Percentiles rank a stretch among this genome's conserved stretches.
phyloP scores from a whole-genome alignment of 345 rosid species.

The Eucalyptus regnans region DNA sequence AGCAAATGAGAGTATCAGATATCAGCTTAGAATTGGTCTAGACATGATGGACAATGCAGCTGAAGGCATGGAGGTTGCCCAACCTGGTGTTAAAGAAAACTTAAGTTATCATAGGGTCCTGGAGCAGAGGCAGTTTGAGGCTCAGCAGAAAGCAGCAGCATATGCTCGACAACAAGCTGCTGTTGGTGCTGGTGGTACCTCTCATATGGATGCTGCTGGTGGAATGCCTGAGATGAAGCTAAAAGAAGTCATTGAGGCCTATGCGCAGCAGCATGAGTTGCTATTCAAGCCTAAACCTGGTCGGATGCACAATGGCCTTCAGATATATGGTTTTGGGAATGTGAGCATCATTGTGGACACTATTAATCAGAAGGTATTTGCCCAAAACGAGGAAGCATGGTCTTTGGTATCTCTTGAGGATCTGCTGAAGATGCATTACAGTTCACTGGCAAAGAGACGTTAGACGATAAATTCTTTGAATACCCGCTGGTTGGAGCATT shows the following conservation, averaged over 20 bases:
- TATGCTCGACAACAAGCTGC: conserved; percentile 32
- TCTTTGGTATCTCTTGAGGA: conserved; percentile 54
- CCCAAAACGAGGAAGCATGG: conserved; percentile 70
- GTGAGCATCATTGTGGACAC: conserved; percentile 63
- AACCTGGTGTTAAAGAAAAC: conserved; percentile 66
- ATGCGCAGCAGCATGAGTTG: conserved; percentile 75
- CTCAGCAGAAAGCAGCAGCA: conserved; percentile 51
- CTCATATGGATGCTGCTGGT: conserved; percentile 21
- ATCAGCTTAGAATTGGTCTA: conserved; percentile 60
- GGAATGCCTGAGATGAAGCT: conserved; percentile 36
- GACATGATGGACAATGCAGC: conserved; percentile 74
- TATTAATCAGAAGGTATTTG: conserved; percentile 53
- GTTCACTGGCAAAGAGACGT: conserved; percentile 31
- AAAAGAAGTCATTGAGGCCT: conserved; percentile 77
- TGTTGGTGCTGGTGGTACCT: conserved; percentile 5
- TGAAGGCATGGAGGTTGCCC: conserved; percentile 58
- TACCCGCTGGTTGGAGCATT: neutral
- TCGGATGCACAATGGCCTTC: conserved; percentile 70
- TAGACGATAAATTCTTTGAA: conserved; percentile 2
- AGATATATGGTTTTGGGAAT: conserved; percentile 83
- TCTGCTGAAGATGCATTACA: conserved; percentile 65
- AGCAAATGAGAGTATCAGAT: conserved; percentile 66
- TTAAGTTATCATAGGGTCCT: conserved; percentile 42
- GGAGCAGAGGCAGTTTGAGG: conserved; percentile 61
- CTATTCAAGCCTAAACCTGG: conserved; percentile 71